Conservation (phyloP, 73 alveolate genomes). For the Urostyla sp. region DNA sequence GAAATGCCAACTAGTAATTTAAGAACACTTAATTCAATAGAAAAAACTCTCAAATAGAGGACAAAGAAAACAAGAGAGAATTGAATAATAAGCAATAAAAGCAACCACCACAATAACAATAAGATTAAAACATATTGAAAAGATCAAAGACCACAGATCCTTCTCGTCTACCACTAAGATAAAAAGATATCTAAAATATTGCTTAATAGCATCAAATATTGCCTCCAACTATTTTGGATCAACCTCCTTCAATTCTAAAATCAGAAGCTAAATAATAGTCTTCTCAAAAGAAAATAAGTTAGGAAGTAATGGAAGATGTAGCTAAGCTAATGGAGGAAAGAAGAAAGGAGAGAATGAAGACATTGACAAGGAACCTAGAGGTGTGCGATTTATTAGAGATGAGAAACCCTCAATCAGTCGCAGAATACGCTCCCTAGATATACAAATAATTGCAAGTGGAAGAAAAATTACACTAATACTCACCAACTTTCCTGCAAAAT, state of each 20-base stretch:
- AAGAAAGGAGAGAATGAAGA: conserved; percentile 61
- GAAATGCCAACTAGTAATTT: conserved; percentile 15
- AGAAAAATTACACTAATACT: conserved; percentile 20
- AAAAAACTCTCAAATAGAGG: not conserved
- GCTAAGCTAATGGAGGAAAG: conserved; percentile 48
- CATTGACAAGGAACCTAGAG: conserved; percentile 56
- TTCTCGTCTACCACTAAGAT: conserved; percentile 37
- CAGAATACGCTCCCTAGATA: conserved; percentile 53
- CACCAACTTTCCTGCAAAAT: conserved; percentile 25
- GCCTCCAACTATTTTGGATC: not conserved
- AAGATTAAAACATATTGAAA: not conserved
- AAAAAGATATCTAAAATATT: not conserved
- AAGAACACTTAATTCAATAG: not conserved
- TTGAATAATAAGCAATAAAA: not conserved
- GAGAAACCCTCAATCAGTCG: conserved; percentile 57
- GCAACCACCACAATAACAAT: not conserved
- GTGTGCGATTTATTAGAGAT: conserved; percentile 70
- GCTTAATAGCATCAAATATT: not conserved
- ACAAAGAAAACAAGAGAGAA: conserved; percentile 44
- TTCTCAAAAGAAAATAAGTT: conserved; percentile 5
- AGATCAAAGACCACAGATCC: conserved; percentile 48
- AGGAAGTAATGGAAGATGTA: conserved; percentile 14
- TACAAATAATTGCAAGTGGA: conserved; percentile 28
- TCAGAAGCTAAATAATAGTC: not conserved
- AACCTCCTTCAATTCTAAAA: not conserved